phyloP scores from a whole-genome alignment of 345 rosid genomes.

The Eucalyptus camaldulensis region DNA sequence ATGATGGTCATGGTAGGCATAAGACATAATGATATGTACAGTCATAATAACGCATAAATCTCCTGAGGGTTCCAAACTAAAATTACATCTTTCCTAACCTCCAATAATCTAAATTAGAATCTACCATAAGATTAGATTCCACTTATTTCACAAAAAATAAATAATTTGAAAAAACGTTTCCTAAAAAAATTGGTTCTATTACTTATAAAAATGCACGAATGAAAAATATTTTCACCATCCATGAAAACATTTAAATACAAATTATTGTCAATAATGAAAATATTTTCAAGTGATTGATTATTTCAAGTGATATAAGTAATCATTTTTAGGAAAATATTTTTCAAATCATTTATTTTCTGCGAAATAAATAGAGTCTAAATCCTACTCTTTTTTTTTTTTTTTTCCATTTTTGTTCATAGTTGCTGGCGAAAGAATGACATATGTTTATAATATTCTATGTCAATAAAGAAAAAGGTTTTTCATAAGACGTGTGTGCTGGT shows the following conservation, averaged over 20 bases:
- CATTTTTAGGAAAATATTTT: neutral
- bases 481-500: neutral
- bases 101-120: neutral
- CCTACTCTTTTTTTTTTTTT: neutral
- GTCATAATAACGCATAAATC: neutral
- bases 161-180: fast-evolving
- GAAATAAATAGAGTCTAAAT: neutral
- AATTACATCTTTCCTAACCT: neutral
- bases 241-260: no score
- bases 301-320: neutral
- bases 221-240: neutral
- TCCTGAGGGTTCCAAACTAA: neutral
- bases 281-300: neutral
- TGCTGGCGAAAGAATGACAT: neutral
- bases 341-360: neutral
- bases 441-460: neutral
- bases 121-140: neutral
- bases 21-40: neutral
- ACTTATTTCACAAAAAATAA: neutral
- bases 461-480: neutral
- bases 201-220: no score
- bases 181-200: neutral
- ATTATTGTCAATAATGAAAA: no score
- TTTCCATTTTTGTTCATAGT: neutral
- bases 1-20: neutral